Evolutionary conservation across 2,329 filamentous ascomycete genomes (phyloP), one percentile per base, ranked within the genome.

Genomic region (Calonectria naviculata): DNA sequence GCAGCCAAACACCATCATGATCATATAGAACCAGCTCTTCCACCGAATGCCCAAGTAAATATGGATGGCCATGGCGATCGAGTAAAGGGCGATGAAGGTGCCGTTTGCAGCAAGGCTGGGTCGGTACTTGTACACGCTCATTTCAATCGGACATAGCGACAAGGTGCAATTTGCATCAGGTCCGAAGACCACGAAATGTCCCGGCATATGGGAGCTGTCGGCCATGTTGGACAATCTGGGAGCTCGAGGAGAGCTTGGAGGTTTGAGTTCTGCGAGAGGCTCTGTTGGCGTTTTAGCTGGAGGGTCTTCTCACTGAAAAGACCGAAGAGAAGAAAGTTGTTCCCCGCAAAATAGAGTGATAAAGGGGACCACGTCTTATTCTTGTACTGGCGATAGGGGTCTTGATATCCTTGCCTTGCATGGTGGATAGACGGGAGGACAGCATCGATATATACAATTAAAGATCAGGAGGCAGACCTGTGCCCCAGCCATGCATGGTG

Each of bases 1-100:
- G 72, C 87, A 90, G 4, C 91, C 91, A 2, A 85, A 74, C 1
- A 89, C 78, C 85, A 93, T 89, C 66, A 83, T 85, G 12, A 74
- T 72, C 80, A 84, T 84, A 71, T 85, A 88, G 61, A 82, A 84
- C 82, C 84, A 86, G 7, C 80, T 81, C 56, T 78, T 82, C 82
- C 83, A 86, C 15, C 81, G 77, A 7, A 86, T 54, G 8, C 87
- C 87, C 4, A 86, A 80, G 13, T 75, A 73, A 6, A 81, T 63
- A 67, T 89, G 87, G 4, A 83, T 31, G 17, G 76, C 84, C 71
- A 90, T 85, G 15, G 87, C 85, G 4, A 89, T 80, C 21, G 84
- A 82, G 73, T 83, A 88, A 26, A 88, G 74, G 21, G 75, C 79
- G 54, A 87, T 79, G 74, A 89, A 87, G 65, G 79, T 71, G 73